Conservation (phyloP, 2,329 filamentous ascomycete genomes). For the Cercospora nicotianae region DNA sequence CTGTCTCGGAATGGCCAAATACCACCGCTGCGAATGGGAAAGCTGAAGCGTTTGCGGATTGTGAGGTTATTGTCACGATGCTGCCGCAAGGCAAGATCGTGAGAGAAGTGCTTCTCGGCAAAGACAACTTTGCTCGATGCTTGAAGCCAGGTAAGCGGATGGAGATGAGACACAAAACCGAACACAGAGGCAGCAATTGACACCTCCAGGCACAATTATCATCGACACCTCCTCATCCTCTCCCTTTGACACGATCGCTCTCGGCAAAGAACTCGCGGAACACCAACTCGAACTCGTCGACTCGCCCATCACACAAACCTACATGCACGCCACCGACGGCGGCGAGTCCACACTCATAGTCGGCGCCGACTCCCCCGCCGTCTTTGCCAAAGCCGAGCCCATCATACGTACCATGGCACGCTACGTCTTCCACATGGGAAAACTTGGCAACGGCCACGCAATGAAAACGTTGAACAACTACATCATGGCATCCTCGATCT, state of each 20-base stretch:
- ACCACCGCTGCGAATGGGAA: conserved; percentile 33
- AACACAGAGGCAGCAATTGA: background rate
- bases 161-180: no score
- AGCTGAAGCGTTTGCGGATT: conserved; percentile 35
- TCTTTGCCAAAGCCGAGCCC: conserved; percentile 38
- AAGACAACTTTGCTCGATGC: conserved; percentile 33
- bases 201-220: conserved; percentile 33
- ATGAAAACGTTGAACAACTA: conserved; percentile 45
- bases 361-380: conserved; percentile 32
- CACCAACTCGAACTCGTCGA: conserved; percentile 39
- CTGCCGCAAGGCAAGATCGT: conserved; percentile 41
- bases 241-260: conserved; percentile 39
- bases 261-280: conserved; percentile 37
- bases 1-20: conserved; percentile 33
- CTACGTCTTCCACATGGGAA: conserved; percentile 41
- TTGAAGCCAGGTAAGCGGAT: conserved; percentile 30
- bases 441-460: conserved; percentile 39
- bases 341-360: conserved; percentile 42
- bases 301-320: conserved; percentile 41
- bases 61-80: conserved; percentile 41
- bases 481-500: conserved; percentile 39
- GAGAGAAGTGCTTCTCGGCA: conserved; percentile 36
- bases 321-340: conserved; percentile 40
- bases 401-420: conserved; percentile 39
- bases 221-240: conserved; percentile 41